These are phyloP conservation scores for Sanghuangporus sanghuang DNA, from an alignment of 1,284 basidiomycete genomes.

Conservation along the genomic window DNA sequence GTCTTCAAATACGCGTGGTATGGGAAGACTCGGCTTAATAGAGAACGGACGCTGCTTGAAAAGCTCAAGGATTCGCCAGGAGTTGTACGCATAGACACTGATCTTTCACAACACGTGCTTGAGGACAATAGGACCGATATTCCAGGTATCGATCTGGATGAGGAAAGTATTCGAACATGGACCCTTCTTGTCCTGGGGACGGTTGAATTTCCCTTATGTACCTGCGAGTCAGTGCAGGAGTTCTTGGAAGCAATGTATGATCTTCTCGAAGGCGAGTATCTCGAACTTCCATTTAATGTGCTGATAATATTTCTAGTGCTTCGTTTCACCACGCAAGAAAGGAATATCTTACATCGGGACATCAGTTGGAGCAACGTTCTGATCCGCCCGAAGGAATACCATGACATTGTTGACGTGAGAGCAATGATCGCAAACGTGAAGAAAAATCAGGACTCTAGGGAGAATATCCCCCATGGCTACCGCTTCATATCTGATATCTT, in stretches of 20 bases:
- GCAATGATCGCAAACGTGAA: neutral
- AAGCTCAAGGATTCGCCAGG: neutral
- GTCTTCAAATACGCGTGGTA: neutral
- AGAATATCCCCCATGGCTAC: neutral
- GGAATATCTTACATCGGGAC: neutral
- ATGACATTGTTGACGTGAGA: neutral
- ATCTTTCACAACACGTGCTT: neutral
- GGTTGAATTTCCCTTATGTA: neutral
- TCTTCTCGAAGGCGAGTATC: neutral
- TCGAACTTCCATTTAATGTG: no score
- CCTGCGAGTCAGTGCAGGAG: neutral
- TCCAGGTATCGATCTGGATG: no score
- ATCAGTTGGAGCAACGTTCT: slow-evolving; percentile 1
- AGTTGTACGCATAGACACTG: neutral
- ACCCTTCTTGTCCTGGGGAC: neutral
- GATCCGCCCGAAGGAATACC: neutral
- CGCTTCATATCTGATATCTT: neutral
- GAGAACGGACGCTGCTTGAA: neutral
- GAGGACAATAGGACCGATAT: no score
- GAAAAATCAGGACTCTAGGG: neutral
- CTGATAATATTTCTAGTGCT: neutral
- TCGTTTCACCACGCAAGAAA: neutral
- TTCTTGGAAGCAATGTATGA: neutral
- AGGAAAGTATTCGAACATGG: no score
- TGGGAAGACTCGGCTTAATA: neutral